Conservation (phyloP, 1,284 basidiomycete genomes). For the Lentinus polychrous region DNA sequence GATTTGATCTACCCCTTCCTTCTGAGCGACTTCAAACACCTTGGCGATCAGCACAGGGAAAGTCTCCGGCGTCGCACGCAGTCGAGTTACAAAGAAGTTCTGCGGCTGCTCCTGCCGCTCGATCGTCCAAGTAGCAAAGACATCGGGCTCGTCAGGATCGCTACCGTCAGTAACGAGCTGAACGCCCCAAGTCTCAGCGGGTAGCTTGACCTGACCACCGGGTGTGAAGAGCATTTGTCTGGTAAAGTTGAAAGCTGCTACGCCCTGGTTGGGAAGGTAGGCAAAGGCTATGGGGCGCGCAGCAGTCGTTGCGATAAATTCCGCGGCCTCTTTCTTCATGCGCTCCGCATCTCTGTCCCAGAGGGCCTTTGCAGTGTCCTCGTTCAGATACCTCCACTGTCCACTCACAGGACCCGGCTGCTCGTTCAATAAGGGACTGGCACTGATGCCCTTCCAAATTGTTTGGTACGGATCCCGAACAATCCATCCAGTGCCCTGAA, state of each 20-base stretch:
- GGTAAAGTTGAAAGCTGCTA: constrained; percentile 35
- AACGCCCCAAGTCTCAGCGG: constrained; percentile 33
- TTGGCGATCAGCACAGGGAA: constrained; percentile 35
- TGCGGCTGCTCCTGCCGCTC: constrained; percentile 29
- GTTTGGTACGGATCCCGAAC: too few species aligned
- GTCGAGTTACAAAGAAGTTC: constrained; percentile 44
- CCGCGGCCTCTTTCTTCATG: constrained; percentile 17
- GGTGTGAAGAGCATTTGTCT: constrained; percentile 16
- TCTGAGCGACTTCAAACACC: constrained; percentile 32
- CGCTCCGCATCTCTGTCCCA: constrained; percentile 17
- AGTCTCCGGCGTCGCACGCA: constrained; percentile 30
- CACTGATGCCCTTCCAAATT: too few species aligned
- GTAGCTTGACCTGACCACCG: constrained; percentile 11
- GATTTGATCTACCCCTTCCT: constrained; percentile 34
- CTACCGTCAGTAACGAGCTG: constrained; percentile 5
- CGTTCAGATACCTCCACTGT: too few species aligned
- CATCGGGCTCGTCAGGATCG: constrained; percentile 1
- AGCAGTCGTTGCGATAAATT: neutral
- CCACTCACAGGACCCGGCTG: too few species aligned
- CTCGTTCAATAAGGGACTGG: too few species aligned
- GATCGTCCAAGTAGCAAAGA: constrained; percentile 50
- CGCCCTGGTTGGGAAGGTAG: constrained; percentile 39
- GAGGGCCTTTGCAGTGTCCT: constrained; percentile 4
- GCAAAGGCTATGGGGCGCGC: constrained; percentile 25
- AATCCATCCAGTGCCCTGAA: too few species aligned